Conservation (phyloP, 1,139 yeast genomes). For the Blastobotrys indianensis region DNA sequence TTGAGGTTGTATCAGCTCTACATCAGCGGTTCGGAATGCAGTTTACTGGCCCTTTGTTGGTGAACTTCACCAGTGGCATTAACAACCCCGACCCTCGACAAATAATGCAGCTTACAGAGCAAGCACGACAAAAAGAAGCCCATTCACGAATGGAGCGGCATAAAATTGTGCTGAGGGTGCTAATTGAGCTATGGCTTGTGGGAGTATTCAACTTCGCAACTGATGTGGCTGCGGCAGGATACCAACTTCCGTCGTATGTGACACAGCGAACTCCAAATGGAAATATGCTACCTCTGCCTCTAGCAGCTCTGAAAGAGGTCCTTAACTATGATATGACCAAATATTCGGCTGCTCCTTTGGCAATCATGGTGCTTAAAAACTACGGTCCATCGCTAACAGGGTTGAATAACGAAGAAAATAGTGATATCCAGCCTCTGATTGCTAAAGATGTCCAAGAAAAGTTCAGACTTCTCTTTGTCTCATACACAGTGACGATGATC, state of each 20-base stretch:
- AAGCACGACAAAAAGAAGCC: slow-evolving; percentile 42
- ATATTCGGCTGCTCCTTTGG: slow-evolving; percentile 42
- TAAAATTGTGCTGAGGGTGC: slow-evolving; percentile 46
- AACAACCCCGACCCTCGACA: slow-evolving; percentile 36
- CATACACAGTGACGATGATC: slow-evolving; percentile 46
- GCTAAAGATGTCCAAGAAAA: slow-evolving; percentile 23
- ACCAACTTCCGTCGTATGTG: slow-evolving; percentile 40
- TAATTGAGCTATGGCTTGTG: slow-evolving; percentile 58
- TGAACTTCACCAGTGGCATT: slow-evolving; percentile 44
- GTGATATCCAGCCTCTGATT: slow-evolving; percentile 13
- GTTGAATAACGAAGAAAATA: slow-evolving; percentile 7
- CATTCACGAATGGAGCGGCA: slow-evolving; percentile 41
- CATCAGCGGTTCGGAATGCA: slow-evolving; percentile 63
- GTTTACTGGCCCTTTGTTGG: slow-evolving; percentile 51
- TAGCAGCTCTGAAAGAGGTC: slow-evolving; percentile 50
- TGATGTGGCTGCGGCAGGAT: slow-evolving; percentile 23
- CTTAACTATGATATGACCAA: slow-evolving; percentile 42
- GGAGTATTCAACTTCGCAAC: slow-evolving; percentile 37
- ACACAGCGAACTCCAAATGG: slow-evolving; percentile 28
- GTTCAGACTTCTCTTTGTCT: slow-evolving; percentile 38
- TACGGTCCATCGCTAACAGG: slow-evolving; percentile 32
- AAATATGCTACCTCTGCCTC: slow-evolving; percentile 38
- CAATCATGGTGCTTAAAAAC: slow-evolving; percentile 48
- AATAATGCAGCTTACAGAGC: slow-evolving; percentile 30
- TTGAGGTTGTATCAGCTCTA: slow-evolving; percentile 63